These are phyloP conservation scores for Leucocoprinus birnbaumii DNA, from an alignment of 768 basidiomycete species.

Conservation along the genomic window DNA sequence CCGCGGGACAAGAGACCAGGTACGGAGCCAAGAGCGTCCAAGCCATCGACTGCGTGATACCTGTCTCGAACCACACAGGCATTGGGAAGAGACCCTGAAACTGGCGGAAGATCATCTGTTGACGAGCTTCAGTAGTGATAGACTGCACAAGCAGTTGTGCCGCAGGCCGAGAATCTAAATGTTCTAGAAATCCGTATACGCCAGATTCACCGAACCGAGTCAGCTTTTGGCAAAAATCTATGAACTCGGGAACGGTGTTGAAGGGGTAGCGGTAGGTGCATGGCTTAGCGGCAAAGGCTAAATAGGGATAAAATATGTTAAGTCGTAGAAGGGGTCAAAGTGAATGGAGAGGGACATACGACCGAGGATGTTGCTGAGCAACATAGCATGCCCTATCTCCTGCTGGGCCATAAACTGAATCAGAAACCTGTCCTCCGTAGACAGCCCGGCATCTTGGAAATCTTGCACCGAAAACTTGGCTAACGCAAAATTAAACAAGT, in stretches of 20 bases:
- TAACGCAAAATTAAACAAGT: conserved; percentile 56
- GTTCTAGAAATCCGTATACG: conserved; percentile 62
- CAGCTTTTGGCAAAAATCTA: conserved; percentile 58
- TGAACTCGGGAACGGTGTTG: conserved; percentile 51
- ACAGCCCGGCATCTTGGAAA: conserved; percentile 52
- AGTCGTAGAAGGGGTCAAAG: too few species aligned
- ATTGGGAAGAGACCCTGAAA: conserved; percentile 43
- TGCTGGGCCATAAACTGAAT: conserved; percentile 45
- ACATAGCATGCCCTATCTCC: too few species aligned
- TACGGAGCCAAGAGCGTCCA: conserved; percentile 60
- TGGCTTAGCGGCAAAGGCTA: conserved; percentile 42
- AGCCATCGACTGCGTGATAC: conserved; percentile 59
- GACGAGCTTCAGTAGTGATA: conserved; percentile 60
- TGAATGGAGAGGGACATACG: too few species aligned
- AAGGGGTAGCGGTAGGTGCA: conserved; percentile 60
- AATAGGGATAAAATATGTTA: conserved; percentile 6
- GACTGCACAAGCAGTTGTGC: conserved; percentile 38
- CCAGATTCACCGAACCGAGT: conserved; percentile 58
- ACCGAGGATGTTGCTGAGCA: too few species aligned
- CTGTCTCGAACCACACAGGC: conserved; percentile 37
- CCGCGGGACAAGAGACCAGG: conserved; percentile 47
- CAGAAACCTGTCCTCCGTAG: conserved; percentile 48
- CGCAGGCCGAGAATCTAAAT: conserved; percentile 45
- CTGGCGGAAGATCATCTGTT: conserved; percentile 67
- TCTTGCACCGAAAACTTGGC: conserved; percentile 50